Conservation (phyloP, 2,329 filamentous ascomycete species). For the Podosphaera fusca region DNA sequence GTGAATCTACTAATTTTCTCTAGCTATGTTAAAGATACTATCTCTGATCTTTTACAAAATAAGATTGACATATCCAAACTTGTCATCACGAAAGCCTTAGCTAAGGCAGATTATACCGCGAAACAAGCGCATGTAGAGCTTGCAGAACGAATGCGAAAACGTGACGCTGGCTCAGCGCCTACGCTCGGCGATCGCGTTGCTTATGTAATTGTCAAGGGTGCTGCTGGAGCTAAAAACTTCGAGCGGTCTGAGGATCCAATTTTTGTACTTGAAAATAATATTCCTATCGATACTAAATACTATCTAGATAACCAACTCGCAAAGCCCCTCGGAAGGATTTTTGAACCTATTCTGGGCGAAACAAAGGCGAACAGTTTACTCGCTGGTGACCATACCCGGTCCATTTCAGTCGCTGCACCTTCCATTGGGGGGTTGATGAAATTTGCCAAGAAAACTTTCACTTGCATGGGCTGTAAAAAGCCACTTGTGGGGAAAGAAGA, state of each 20-base stretch:
- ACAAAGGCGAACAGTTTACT: conserved; percentile 71
- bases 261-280: conserved; percentile 88
- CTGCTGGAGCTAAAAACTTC: conserved; percentile 78
- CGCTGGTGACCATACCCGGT: conserved; percentile 82
- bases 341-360: conserved; percentile 91
- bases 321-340: conserved; percentile 83
- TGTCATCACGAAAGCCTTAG: conserved; percentile 91
- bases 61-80: conserved; percentile 98
- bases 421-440: conserved; percentile 91
- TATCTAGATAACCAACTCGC: conserved; percentile 96
- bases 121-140: conserved; percentile 95
- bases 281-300: conserved; percentile 95
- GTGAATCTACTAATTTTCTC: conserved; percentile 10
- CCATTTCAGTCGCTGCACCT: conserved; percentile 78
- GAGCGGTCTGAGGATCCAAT: conserved; percentile 95
- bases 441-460: conserved; percentile 92
- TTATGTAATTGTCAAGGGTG: conserved; percentile 91
- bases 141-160: conserved; percentile 88
- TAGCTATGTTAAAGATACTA: conserved; percentile 90
- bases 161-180: conserved; percentile 82
- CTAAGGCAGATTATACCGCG: conserved; percentile 69
- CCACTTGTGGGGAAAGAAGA: conserved; percentile 63
- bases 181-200: conserved; percentile 86
- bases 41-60: conserved; percentile 86
- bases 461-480: conserved; percentile 98